Evolutionary conservation across 2,329 filamentous ascomycete species (phyloP), one percentile per base, ranked within the genome.

Genomic region (Pleomassaria siparia): DNA sequence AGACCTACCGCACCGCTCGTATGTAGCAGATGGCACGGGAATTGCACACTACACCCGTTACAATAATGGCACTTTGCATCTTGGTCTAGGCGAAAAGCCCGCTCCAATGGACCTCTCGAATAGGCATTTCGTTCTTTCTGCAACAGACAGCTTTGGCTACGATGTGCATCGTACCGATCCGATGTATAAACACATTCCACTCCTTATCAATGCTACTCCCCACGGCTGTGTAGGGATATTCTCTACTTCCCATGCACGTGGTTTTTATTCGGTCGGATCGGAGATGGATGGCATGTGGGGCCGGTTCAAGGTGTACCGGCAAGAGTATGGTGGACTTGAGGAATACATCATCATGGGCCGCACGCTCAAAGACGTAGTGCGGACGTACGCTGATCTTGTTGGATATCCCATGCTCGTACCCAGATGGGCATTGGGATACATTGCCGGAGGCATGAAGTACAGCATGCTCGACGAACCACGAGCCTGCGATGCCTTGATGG

Each of bases 241-340:
- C 64, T 88, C 86, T 0, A 85, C 84, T 0, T 81, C 80, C 2
- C 83, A 89, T 59, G 75, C 79, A 0, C 73, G 86, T 43, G 85
- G 84, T 0, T 78, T 77, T 13, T 89, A 84, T 73, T 81, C 80
- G 8, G 75, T 89, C 7, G 87, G 86, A 2, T 82, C 82, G 1
- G 86, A 89, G 66, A 85, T 89, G 69, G 87, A 90, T 60, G 86
- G 86, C 22, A 80, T 89, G 71, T 89, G 86, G 85, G 86, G 86
- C 0, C 80, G 80, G 47, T 89, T 83, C 78, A 89, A 89, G 64
- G 84, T 87, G 16, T 88, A 87, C 58, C 79, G 86, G 7, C 86
- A 89, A 66, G 84, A 87, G 50, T 80, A 85, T 53, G 86, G 87
- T 18, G 87, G 87, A 0, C 73, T 89, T 0, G 86, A 89, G 61